Evolutionary conservation across 352 stramenopile genomes (phyloP), one percentile per base, ranked within the genome.

Genomic region (Phytophthora lateralis): DNA sequence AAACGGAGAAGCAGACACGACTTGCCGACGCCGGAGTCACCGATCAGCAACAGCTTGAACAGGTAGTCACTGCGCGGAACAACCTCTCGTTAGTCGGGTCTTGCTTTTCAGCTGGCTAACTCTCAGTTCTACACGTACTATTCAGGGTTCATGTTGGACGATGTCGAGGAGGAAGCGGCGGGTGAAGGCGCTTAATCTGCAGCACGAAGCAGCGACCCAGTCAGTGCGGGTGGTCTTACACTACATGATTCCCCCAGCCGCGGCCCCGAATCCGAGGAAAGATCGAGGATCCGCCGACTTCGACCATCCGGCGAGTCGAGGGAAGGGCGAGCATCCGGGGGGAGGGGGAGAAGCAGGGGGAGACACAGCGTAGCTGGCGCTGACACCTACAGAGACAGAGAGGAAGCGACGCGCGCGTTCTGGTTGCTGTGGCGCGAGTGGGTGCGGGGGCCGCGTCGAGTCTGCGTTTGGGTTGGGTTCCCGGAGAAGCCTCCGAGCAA

Each of bases 1-100:
- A 99, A 99, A 85, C 97, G 91, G 20, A 99, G 86, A 63, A 99
- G 80, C 64, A 99, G 83, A 88, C 97, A 99, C 61, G 97, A 99
- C 88, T 99, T 99, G 49, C 96, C 94, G 59, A 99, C 97, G 55
- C 96, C 97, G 11, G 93, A 98, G 88, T 99, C 97, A 80, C 97
- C 97, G 76, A 99, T 99, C 35, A 99, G 81, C 57, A 99, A 74
- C 70, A 99, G 87, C 83, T 99, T 99, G 78, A 99, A 98, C 46
- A 99, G 73, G 80, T 98, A 99, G 80, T 99, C 98, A 90, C 93
- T 97, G 66, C 35, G 73, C 7, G 58, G 8, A 41, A 44, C n/a
- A 61, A 6, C 18, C 32, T 7, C 2, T 9, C 3, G 59, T 76
- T 52, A 78, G 55, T 55, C 21, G 4, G n/a, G 15, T 12, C 18